phyloP scores from a whole-genome alignment of 441 rosid species.

The Cnidoscolus chayamansa region DNA sequence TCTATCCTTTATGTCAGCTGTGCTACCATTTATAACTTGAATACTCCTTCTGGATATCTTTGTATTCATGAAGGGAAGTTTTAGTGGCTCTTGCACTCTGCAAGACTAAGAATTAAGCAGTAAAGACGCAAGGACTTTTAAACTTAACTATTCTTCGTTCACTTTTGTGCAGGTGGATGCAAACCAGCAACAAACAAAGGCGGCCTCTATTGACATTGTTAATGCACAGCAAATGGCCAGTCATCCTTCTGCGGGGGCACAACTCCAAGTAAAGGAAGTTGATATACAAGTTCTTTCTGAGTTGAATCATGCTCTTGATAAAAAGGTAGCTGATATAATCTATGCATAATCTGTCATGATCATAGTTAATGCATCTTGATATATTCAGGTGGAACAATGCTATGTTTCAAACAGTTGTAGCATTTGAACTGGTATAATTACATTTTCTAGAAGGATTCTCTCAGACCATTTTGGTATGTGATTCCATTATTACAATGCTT shows the following conservation, averaged over 20 bases:
- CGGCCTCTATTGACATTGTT: constrained; percentile 33
- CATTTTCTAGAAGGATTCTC: neutral
- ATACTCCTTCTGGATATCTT: neutral
- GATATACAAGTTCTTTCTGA: constrained; percentile 52
- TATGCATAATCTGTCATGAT: neutral
- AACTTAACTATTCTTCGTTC: constrained; percentile 11
- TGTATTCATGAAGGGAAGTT: neutral
- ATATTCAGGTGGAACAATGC: neutral
- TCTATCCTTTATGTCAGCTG: neutral
- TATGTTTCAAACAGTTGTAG: neutral
- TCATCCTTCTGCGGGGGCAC: constrained; percentile 42
- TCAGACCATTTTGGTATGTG: constrained; percentile 1
- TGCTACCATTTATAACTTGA: neutral
- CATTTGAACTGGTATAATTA: neutral
- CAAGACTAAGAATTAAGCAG: neutral
- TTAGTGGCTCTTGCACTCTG: neutral
- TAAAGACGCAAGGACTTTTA: neutral
- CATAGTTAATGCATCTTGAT: neutral
- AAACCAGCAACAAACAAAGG: constrained; percentile 37
- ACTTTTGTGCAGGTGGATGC: constrained; percentile 42
- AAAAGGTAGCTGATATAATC: constrained; percentile 47
- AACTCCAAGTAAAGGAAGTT: constrained; percentile 57
- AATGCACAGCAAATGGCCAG: constrained; percentile 39
- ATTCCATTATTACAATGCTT: neutral
- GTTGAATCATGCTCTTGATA: constrained; percentile 47